phyloP scores from a whole-genome alignment of 768 basidiomycete species.

The Podaxis pistillaris region DNA sequence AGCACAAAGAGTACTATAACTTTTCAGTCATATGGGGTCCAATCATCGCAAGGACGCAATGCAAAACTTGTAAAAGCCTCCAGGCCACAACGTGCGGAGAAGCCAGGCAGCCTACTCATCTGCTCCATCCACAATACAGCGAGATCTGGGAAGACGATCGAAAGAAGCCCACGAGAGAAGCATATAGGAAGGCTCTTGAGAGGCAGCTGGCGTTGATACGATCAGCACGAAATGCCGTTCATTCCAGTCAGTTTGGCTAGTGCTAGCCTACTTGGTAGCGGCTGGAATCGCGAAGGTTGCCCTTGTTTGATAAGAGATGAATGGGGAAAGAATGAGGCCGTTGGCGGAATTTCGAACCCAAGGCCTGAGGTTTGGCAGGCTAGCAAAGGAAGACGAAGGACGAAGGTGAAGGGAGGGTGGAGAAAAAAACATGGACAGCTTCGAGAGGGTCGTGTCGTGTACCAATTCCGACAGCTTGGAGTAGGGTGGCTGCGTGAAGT shows the following conservation, averaged over 20 bases:
- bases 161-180: background rate
- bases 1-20: background rate
- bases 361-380: background rate
- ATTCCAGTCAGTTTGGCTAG: background rate
- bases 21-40: constrained; percentile 14
- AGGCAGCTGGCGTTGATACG: background rate
- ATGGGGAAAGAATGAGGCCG: constrained; percentile 4
- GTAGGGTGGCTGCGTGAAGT: no score
- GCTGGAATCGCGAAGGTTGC: constrained; percentile 6
- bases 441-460: background rate
- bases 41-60: background rate
- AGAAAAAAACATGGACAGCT: background rate
- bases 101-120: background rate
- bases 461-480: no score
- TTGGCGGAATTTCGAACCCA: background rate
- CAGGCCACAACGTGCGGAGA: background rate
- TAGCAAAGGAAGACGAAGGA: background rate
- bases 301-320: constrained; percentile 12
- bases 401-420: background rate
- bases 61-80: background rate
- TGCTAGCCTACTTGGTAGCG: background rate
- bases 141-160: constrained; percentile 2
- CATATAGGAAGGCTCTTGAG: background rate
- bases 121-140: background rate
- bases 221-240: background rate